A percentile compares a stretch with the other conserved stretches of the same genome.
Conservation (phyloP, 2,329 filamentous ascomycete genomes). For the Phialocephala sp. region DNA sequence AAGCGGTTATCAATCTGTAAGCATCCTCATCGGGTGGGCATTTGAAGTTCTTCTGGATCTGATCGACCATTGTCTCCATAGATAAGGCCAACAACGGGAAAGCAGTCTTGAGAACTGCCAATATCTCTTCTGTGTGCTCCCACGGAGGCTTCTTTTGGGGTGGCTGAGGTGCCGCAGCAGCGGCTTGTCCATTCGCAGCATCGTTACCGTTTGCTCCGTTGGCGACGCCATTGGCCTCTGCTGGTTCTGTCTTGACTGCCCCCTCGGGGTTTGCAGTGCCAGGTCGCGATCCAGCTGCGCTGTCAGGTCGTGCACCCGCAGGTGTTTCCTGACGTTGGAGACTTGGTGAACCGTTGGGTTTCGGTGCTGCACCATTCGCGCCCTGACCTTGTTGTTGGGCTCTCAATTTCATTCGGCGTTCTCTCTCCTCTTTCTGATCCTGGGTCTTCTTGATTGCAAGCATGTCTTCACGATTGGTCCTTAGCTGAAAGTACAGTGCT, state of each 20-base stretch:
- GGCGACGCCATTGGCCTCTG: constrained; percentile 30
- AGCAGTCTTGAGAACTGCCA: constrained; percentile 93
- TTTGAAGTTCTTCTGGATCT: constrained; percentile 99
- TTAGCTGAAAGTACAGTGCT: constrained; percentile 91
- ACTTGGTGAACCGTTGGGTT: constrained; percentile 42
- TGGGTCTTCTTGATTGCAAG: constrained; percentile 88
- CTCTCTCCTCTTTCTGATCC: constrained; percentile 70
- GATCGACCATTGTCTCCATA: constrained; percentile 99
- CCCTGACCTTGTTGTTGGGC: constrained; percentile 40
- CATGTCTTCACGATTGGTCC: constrained; percentile 95
- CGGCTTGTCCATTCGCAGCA: constrained; percentile 52
- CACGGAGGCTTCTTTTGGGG: constrained; percentile 76
- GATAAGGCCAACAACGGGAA: constrained; percentile 94
- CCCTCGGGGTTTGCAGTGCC: constrained; percentile 51
- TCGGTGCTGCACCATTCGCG: constrained; percentile 35
- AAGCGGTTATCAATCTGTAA: constrained; percentile 93
- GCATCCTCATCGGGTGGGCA: constrained; percentile 98
- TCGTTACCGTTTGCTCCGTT: constrained; percentile 45
- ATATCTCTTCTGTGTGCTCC: constrained; percentile 96
- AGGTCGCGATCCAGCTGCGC: constrained; percentile 44
- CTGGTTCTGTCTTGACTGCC: constrained; percentile 40
- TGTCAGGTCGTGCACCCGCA: constrained; percentile 32
- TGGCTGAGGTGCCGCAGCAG: constrained; percentile 36
- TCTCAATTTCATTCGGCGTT: constrained; percentile 45
- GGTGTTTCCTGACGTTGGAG: constrained; percentile 38